phyloP scores from a whole-genome alignment of 352 stramenopile genomes.

The Plasmopara viticola region DNA sequence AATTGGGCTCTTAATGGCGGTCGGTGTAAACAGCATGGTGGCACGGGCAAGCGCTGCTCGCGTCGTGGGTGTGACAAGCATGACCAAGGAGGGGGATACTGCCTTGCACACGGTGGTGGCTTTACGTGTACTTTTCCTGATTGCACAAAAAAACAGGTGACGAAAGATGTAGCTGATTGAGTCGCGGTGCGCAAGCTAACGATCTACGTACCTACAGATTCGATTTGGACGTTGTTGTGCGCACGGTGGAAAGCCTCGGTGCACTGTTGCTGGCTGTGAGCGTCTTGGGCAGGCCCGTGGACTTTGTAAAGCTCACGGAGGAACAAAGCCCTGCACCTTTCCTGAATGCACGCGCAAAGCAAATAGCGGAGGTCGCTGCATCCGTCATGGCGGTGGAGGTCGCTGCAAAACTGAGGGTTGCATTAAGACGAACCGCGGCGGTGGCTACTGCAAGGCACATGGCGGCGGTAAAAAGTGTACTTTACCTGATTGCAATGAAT shows the following conservation, averaged over 20 bases:
- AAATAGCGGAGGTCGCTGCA: conserved; percentile 76
- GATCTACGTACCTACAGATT: conserved; percentile 24
- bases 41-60: conserved; percentile 62
- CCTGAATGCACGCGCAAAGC: conserved; percentile 57
- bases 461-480: conserved; percentile 76
- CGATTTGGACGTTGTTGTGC: conserved; percentile 69
- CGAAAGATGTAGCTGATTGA: neutral
- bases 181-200: conserved; percentile 2
- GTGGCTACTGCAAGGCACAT: conserved; percentile 73
- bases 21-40: conserved; percentile 72
- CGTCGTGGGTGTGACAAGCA: conserved; percentile 64
- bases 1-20: conserved; percentile 65
- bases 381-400: conserved; percentile 69
- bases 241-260: conserved; percentile 68
- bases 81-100: conserved; percentile 72
- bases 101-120: conserved; percentile 64
- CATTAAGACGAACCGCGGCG: conserved; percentile 68
- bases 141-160: conserved; percentile 76
- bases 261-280: conserved; percentile 57
- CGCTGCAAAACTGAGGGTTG: conserved; percentile 63
- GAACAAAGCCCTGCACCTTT: conserved; percentile 55
- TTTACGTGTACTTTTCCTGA: conserved; percentile 59
- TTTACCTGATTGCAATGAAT: conserved; percentile 52
- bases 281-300: conserved; percentile 54
- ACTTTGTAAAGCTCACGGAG: conserved; percentile 78